A percentile compares a stretch with the other conserved stretches of the same genome.
Evolutionary conservation across 306 rosid genomes (phyloP).

Genomic region (Albizia julibrissin): DNA sequence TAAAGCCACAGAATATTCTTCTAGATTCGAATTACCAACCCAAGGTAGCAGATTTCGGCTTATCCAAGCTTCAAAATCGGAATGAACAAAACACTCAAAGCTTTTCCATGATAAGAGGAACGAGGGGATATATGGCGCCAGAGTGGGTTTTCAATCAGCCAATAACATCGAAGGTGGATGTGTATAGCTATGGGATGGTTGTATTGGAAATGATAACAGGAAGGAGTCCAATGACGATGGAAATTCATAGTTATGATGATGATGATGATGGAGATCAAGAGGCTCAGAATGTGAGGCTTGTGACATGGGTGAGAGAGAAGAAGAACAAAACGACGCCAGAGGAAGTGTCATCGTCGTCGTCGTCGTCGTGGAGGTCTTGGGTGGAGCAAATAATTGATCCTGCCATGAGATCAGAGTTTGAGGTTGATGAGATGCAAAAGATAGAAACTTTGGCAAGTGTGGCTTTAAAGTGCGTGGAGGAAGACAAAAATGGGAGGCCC

Average conservation of each 20-base stretch:
- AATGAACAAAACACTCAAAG: neutral
- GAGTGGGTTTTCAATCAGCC: slow-evolving; percentile 35
- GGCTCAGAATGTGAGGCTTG: slow-evolving; percentile 31
- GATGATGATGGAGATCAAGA: slow-evolving; percentile 1
- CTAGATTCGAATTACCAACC: slow-evolving; percentile 25
- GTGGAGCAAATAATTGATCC: neutral
- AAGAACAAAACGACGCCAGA: neutral
- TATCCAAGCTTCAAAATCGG: slow-evolving; percentile 37
- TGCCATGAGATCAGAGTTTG: neutral
- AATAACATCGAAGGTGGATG: slow-evolving; percentile 56
- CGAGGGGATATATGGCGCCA: slow-evolving; percentile 54
- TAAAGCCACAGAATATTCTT: slow-evolving; percentile 1
- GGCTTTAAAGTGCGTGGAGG: slow-evolving; percentile 50
- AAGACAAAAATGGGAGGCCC: slow-evolving; percentile 49
- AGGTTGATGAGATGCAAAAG: neutral
- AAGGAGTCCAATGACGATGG: slow-evolving; percentile 24
- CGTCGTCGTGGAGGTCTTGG: neutral
- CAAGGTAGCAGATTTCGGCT: slow-evolving; percentile 43
- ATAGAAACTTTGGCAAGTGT: slow-evolving; percentile 38
- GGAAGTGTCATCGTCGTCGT: too few relatives aligned
- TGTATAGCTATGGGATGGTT: slow-evolving; percentile 51
- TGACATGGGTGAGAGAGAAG: slow-evolving; percentile 49
- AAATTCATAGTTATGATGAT: neutral
- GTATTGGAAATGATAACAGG: slow-evolving; percentile 43
- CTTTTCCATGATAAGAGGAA: slow-evolving; percentile 59